Evolutionary conservation across 768 basidiomycete genomes (phyloP).

Genomic region (Leucosporidium creatinivorum): DNA sequence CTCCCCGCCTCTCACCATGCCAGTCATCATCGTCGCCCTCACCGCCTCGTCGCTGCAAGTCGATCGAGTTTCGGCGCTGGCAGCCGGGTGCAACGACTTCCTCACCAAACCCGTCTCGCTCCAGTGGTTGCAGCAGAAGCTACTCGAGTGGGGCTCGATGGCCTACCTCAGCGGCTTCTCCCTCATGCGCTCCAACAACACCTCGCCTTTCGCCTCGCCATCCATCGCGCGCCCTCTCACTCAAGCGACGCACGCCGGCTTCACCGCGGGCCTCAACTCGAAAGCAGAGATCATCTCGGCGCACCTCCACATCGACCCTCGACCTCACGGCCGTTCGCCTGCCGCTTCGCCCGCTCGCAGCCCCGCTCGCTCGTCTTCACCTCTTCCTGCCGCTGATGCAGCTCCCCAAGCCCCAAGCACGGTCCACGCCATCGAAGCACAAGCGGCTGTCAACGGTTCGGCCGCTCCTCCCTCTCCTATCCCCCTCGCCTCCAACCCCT

Average conservation of each 20-base stretch:
- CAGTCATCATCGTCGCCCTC: constrained; percentile 98
- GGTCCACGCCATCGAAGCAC: not conserved
- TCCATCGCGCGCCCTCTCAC: not conserved
- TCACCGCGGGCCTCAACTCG: constrained; percentile 5
- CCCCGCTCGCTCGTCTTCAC: not conserved
- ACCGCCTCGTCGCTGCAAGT: constrained; percentile 92
- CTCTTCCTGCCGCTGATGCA: not conserved
- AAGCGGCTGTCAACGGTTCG: not conserved
- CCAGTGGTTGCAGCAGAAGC: constrained; percentile 93
- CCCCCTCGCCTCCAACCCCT: not conserved
- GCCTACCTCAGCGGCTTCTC: constrained; percentile 36
- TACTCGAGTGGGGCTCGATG: constrained; percentile 99
- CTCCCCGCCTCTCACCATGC: constrained; percentile 34
- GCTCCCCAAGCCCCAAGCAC: not conserved
- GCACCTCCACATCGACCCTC: constrained; percentile 29
- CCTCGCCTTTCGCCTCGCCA: not conserved
- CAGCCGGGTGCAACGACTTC: constrained; percentile 98
- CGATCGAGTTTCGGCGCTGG: constrained; percentile 93
- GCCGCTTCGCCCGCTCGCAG: not conserved
- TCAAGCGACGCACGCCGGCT: not conserved
- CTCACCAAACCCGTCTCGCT: constrained; percentile 93
- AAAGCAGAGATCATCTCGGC: constrained; percentile 23
- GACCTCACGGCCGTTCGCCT: not conserved
- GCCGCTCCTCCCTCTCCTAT: not conserved
- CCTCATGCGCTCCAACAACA: constrained; percentile 10